These are phyloP conservation scores for Arachis monticola DNA, from an alignment of 331 rosid species.

Conservation along the genomic window DNA sequence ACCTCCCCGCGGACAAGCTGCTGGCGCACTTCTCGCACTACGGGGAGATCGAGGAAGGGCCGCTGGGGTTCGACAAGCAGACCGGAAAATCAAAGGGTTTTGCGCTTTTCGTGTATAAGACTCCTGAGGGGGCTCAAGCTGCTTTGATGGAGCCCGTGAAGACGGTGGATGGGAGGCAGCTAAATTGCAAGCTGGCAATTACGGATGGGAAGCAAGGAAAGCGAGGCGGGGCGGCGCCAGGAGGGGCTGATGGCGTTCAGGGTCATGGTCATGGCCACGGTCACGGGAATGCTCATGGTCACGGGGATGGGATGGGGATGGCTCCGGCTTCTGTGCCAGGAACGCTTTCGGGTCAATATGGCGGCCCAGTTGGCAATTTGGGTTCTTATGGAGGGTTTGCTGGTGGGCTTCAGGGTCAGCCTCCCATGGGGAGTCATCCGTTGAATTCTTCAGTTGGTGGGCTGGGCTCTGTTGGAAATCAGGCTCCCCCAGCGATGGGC, in stretches of 20 bases:
- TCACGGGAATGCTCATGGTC: slow-evolving; percentile 51
- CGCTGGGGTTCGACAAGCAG: slow-evolving; percentile 88
- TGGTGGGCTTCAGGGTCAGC: slow-evolving; percentile 66
- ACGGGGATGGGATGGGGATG: slow-evolving; percentile 73
- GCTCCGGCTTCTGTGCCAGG: slow-evolving; percentile 56
- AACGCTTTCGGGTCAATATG: slow-evolving; percentile 56
- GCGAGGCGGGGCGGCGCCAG: slow-evolving; percentile 46
- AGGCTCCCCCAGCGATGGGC: slow-evolving; percentile 56
- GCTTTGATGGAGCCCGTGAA: slow-evolving; percentile 80
- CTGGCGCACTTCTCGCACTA: slow-evolving; percentile 70
- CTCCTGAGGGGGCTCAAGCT: slow-evolving; percentile 80
- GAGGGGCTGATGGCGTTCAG: slow-evolving; percentile 55
- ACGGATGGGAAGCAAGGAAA: slow-evolving; percentile 81
- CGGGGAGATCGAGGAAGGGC: slow-evolving; percentile 95
- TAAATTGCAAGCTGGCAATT: slow-evolving; percentile 77
- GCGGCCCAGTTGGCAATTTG: slow-evolving; percentile 60
- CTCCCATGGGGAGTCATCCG: slow-evolving; percentile 68
- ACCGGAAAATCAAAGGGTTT: slow-evolving; percentile 90
- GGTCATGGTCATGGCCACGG: slow-evolving; percentile 45
- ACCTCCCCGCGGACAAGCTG: slow-evolving; percentile 76
- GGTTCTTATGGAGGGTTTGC: slow-evolving; percentile 74
- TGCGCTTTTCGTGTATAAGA: slow-evolving; percentile 82
- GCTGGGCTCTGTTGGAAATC: slow-evolving; percentile 60
- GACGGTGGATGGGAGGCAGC: slow-evolving; percentile 77
- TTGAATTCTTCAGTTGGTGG: slow-evolving; percentile 66